Base-by-base conservation (phyloP, 2,329 filamentous ascomycete genomes). In the Fusarium tanahbumbuense region DNA sequence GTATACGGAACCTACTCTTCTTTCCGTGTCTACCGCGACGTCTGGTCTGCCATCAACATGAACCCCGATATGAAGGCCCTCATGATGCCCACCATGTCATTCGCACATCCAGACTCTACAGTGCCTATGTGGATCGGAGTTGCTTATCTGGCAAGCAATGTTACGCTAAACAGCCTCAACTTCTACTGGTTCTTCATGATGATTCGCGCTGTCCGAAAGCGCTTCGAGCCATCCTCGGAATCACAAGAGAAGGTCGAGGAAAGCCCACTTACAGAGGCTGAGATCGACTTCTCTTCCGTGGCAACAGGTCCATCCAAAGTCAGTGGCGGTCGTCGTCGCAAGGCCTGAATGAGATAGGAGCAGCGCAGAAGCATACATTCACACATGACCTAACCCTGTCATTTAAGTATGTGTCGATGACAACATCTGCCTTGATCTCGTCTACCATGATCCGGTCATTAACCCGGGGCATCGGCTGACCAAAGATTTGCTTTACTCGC, bases 181-280 rank as follows among this genome's bases (percentile, higher is more conserved):
- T 89, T 92, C 75, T 92, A 91, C 81, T 97, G 93, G 93, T 96
- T 95, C 78, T 85, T 89, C 76, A 93, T 93, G 86, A 97, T 97
- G 93, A 89, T 97, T 67, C 85, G 88, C 64, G 92, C 93, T 11
- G 88, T 96, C 15, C 85, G 89, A 64, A 94, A 92, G 83, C 86
- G 93, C 27, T 96, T 96, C 76, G 86, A 88, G 64, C 80, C 91
- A 7, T 76, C 81, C 27, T 56, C 53, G 15, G 77, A 81, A 68
- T 71, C 76, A 10, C 72, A 49, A 13, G 64, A 66, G 27, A 76
- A 80, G 40, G 23, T 76, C 78, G 37, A 75, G 70, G 57, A 68
- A 57, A 54, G 68, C 50, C 32, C 68, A 11, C 64, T 68, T 53
- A 79, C 76, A 9, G 73, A 77, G 55, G 70, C 65, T 15, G 73